Evolutionary conservation across 169 alveolate species (phyloP).

Genomic region (Perkinsus marinus): DNA sequence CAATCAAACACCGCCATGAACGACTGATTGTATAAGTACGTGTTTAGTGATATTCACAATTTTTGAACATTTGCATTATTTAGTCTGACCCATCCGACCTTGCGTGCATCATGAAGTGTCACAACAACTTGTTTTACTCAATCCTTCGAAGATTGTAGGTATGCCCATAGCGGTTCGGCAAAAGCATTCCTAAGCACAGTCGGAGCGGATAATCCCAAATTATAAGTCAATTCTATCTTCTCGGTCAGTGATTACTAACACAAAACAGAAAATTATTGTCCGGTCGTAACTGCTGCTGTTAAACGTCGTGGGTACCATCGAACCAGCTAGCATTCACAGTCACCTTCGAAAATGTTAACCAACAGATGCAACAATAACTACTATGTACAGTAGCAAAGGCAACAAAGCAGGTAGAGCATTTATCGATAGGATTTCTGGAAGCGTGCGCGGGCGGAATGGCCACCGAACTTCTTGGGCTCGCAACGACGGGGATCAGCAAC

Average conservation of each 20-base stretch:
- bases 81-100: too few species aligned
- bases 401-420: not conserved
- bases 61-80: too few species aligned
- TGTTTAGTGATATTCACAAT: too few species aligned
- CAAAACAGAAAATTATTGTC: not conserved
- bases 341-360: not conserved
- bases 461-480: slow-evolving; percentile 99
- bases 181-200: too few species aligned
- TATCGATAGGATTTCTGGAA: slow-evolving; percentile 96
- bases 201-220: too few species aligned
- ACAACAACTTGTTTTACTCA: too few species aligned
- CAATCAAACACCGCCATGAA: too few species aligned
- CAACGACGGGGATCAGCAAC: slow-evolving; percentile 99
- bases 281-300: not conserved
- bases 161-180: too few species aligned
- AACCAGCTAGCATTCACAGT: not conserved
- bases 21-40: too few species aligned
- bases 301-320: not conserved
- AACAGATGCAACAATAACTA: not conserved
- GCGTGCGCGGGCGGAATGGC: slow-evolving; percentile 94
- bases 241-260: not conserved
- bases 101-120: too few species aligned
- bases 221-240: too few species aligned
- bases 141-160: too few species aligned
- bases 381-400: not conserved